phyloP scores from a whole-genome alignment of 306 rosid genomes.

The Quillaja saponaria region DNA sequence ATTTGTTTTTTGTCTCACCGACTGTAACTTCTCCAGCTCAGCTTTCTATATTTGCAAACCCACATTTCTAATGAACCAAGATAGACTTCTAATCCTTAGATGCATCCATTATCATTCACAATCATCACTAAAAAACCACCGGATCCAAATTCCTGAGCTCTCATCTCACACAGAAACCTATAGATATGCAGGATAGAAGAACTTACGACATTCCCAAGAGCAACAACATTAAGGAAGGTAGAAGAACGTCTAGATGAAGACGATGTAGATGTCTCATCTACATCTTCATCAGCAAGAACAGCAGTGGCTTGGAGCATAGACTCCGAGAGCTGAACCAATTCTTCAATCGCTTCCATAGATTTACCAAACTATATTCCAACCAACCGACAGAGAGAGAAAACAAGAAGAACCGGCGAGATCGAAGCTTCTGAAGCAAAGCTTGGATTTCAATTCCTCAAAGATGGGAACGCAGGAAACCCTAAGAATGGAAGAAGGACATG shows the following conservation, averaged over 20 bases:
- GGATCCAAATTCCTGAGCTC: slow-evolving; percentile 11
- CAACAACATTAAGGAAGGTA: slow-evolving; percentile 83
- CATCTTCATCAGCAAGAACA: slow-evolving; percentile 87
- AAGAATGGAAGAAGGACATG: neutral
- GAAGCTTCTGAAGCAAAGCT: neutral
- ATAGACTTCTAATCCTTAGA: neutral
- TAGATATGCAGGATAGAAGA: neutral
- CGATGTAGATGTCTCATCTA: slow-evolving; percentile 51
- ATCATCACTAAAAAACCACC: neutral
- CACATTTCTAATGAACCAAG: neutral
- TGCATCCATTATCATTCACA: neutral
- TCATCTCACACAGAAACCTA: neutral
- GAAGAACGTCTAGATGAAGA: slow-evolving; percentile 64
- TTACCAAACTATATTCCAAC: neutral
- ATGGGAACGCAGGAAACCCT: neutral
- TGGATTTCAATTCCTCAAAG: neutral
- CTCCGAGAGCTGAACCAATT: slow-evolving; percentile 76
- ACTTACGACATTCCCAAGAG: slow-evolving; percentile 95
- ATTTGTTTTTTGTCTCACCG: neutral
- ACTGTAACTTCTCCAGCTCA: neutral
- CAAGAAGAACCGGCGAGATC: neutral
- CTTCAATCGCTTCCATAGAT: slow-evolving; percentile 88
- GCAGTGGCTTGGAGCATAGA: slow-evolving; percentile 94
- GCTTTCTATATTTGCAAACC: neutral
- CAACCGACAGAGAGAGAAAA: neutral